Base-by-base conservation (phyloP, 495 filamentous ascomycete genomes). In the Astrothelium macrocarpum region DNA sequence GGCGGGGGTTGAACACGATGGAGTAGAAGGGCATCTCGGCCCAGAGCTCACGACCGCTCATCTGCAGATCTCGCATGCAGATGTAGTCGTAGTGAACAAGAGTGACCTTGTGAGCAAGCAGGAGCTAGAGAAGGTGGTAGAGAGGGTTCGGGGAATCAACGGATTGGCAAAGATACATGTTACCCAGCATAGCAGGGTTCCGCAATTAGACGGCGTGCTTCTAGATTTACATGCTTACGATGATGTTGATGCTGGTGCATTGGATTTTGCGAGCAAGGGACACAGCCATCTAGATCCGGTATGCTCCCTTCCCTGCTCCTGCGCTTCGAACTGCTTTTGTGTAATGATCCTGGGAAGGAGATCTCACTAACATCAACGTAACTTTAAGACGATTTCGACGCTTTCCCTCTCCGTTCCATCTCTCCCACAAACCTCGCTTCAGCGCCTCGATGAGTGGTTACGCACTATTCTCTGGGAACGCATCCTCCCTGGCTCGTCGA, bases 31-130 rank as follows among this genome's bases (percentile, higher is more conserved):
- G 49, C 79, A 84, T 62, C 76, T 79, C 73, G 87, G 87, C 0
- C 84, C 87, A 12, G 76, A 87, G 31, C 77, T 95, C 68, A 95
- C 92, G 0, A 96, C 89, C 49, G 95, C 95, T 26, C 93, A 97
- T 74, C 82, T 97, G 65, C 94, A 98, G 69, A 95, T 97, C 45
- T 95, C 90, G 1, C 92, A 97, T 71, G 95, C 94, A n/a, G 94
- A 98, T 76, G 90, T 96, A 18, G 82, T 98, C 23, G 82, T 98
- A 45, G 81, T 98, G 53, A 98, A 97, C 75, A 98, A 98, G 73
- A 79, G 83, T n/a, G 94, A 98, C 71, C 77, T 96, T 0, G 90
- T 97, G n/a, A 82, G 81, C 16, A 69, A 78, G 0, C 74, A 82
- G 12, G 85, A 95, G 65, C 77, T 98, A 14, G 76, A 82, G 12